phyloP scores from a whole-genome alignment of 1,139 yeast genomes.

The Diutina sp. region DNA sequence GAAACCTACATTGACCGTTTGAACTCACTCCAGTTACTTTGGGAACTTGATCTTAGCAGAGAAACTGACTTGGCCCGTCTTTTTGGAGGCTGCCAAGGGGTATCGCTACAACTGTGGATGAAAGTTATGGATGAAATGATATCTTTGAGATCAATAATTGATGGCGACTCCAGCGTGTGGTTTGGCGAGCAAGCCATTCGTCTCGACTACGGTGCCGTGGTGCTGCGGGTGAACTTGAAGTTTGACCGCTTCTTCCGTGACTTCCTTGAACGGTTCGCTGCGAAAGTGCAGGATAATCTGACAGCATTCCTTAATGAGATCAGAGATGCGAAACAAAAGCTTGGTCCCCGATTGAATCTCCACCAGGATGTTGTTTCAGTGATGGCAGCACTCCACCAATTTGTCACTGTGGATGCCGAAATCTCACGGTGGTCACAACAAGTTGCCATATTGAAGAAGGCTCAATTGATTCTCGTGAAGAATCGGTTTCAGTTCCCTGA shows the following conservation, averaged over 20 bases:
- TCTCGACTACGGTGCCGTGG: background rate
- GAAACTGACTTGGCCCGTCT: background rate
- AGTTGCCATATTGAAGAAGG: background rate
- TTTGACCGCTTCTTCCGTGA: background rate
- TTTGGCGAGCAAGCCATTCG: background rate
- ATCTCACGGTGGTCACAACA: background rate
- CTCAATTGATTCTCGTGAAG: background rate
- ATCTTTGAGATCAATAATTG: background rate
- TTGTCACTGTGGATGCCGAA: background rate
- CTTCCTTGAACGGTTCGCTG: background rate
- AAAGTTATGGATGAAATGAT: background rate
- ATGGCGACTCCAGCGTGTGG: background rate
- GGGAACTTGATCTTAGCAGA: background rate
- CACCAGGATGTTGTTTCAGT: background rate
- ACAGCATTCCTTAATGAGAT: slow-evolving; percentile 5
- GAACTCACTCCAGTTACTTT: background rate
- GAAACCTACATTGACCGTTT: background rate
- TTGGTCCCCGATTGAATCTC: slow-evolving; percentile 12
- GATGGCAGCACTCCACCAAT: background rate
- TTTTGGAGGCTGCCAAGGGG: background rate
- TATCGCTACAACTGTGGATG: background rate
- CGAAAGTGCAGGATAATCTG: background rate
- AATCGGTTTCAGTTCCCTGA: slow-evolving; percentile 16
- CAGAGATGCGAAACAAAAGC: slow-evolving; percentile 30
- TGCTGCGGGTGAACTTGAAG: background rate